These are phyloP conservation scores for Myxozyma melibiosi DNA, from an alignment of 805 yeast species.

Conservation along the genomic window DNA sequence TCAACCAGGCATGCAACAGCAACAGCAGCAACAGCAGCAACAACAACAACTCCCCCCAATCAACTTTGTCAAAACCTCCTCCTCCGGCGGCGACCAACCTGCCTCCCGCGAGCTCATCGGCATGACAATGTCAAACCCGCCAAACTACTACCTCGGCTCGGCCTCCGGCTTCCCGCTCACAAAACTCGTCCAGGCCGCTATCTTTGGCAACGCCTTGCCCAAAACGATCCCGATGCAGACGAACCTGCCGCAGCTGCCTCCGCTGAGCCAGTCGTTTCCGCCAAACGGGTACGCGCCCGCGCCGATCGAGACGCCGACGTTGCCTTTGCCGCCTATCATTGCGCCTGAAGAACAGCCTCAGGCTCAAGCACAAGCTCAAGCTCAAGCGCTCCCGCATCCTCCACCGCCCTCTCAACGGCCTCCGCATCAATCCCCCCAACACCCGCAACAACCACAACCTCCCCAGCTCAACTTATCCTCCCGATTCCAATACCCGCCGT, in stretches of 20 bases:
- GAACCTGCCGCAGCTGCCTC: slow-evolving; percentile 19
- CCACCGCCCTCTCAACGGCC: not conserved
- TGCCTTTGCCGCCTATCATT: slow-evolving; percentile 7
- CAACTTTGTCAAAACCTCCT: slow-evolving; percentile 21
- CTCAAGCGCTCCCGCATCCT: not conserved
- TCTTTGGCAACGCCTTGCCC: slow-evolving; percentile 23
- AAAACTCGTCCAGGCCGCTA: slow-evolving; percentile 31
- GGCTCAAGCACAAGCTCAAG: not conserved
- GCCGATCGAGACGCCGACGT: slow-evolving; percentile 4
- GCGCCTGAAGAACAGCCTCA: not conserved
- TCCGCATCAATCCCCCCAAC: not conserved
- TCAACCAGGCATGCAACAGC: slow-evolving; percentile 1
- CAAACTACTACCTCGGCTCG: slow-evolving; percentile 27
- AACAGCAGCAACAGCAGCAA: not conserved
- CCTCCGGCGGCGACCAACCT: slow-evolving; percentile 20
- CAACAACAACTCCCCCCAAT: slow-evolving; percentile 23
- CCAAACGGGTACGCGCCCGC: slow-evolving; percentile 2
- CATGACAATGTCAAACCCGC: slow-evolving; percentile 1
- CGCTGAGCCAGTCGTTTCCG: slow-evolving; percentile 1
- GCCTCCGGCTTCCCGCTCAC: slow-evolving; percentile 32
- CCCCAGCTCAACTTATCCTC: slow-evolving; percentile 1
- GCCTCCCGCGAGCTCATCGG: slow-evolving; percentile 14
- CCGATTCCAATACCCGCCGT: not conserved
- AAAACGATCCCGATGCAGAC: slow-evolving; percentile 14
- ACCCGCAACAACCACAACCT: not conserved